A percentile compares a stretch with the other conserved stretches of the same genome.
phyloP scores from a whole-genome alignment of 2,329 filamentous ascomycete genomes.

The Ceratocystis eucalypticola region DNA sequence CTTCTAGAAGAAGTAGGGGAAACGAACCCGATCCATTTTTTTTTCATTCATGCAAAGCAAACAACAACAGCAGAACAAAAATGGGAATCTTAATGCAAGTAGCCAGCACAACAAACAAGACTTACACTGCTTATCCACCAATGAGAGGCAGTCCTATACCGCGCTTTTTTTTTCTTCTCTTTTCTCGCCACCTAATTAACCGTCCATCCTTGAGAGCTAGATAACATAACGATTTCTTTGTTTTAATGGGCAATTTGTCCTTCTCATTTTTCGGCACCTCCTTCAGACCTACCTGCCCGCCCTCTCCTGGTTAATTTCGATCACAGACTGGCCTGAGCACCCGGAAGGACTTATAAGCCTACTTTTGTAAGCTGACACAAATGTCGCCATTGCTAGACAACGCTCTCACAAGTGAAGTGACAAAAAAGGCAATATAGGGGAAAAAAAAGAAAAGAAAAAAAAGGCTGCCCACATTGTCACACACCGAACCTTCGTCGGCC shows the following conservation, averaged over 20 bases:
- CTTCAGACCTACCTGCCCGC: not conserved
- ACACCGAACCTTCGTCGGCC: not conserved
- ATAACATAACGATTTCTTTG: not conserved
- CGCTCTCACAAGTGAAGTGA: not conserved
- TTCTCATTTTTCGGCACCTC: not conserved
- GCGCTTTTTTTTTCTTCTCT: not conserved
- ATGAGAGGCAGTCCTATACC: not conserved
- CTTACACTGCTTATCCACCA: not conserved
- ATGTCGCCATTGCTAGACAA: not conserved
- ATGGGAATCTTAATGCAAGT: not conserved
- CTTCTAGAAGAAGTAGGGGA: conserved; percentile 1
- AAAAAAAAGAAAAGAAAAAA: not conserved
- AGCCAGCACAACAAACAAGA: not conserved
- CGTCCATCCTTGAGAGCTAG: no score
- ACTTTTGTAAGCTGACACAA: not conserved
- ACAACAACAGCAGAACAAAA: not conserved
- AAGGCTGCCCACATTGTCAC: not conserved
- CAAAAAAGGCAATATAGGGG: not conserved
- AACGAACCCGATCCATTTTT: not conserved
- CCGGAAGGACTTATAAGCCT: conserved; percentile 5
- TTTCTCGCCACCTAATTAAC: not conserved
- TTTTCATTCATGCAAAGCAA: not conserved
- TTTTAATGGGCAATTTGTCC: not conserved
- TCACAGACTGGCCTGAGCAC: not conserved
- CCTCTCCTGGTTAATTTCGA: not conserved